Evolutionary conservation across 192 early-diverging fungal genomes (phyloP).

Genomic region (Coemansia pectinata): DNA sequence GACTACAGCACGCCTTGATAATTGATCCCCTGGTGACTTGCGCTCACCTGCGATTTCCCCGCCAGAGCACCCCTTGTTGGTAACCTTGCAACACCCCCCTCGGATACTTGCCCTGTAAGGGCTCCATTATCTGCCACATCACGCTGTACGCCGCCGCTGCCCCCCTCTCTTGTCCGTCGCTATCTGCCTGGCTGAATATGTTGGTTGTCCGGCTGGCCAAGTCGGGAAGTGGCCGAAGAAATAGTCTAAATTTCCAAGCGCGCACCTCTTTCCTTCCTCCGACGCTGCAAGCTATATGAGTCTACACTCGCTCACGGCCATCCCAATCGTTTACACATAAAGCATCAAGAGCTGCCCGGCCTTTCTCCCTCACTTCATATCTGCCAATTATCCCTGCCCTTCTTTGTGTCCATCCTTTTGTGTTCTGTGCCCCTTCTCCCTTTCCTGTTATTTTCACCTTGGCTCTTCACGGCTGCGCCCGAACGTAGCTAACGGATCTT

Average conservation of each 20-base stretch:
- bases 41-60: not conserved
- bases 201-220: not conserved
- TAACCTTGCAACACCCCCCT: constrained; percentile 6
- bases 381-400: constrained; percentile 17
- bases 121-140: constrained; percentile 11
- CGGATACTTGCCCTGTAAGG: constrained; percentile 10
- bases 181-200: constrained; percentile 3
- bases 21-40: constrained; percentile 13
- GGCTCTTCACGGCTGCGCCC: not conserved
- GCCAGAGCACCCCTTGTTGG: constrained; percentile 13
- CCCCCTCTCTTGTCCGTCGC: not conserved
- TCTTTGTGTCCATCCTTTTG: constrained; percentile 7
- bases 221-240: constrained; percentile 9
- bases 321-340: constrained; percentile 6
- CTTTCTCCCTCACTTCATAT: not conserved
- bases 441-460: not conserved
- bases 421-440: not conserved
- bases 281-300: constrained; percentile 2
- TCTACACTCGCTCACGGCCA: not conserved
- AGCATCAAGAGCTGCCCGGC: not conserved
- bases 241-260: constrained; percentile 1
- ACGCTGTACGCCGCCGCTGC: constrained; percentile 4
- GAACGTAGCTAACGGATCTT: constrained; percentile 8
- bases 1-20: constrained; percentile 4
- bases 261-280: not conserved